These are phyloP conservation scores for Gillenia trifoliata DNA, from an alignment of 306 rosid genomes.

Conservation along the genomic window DNA sequence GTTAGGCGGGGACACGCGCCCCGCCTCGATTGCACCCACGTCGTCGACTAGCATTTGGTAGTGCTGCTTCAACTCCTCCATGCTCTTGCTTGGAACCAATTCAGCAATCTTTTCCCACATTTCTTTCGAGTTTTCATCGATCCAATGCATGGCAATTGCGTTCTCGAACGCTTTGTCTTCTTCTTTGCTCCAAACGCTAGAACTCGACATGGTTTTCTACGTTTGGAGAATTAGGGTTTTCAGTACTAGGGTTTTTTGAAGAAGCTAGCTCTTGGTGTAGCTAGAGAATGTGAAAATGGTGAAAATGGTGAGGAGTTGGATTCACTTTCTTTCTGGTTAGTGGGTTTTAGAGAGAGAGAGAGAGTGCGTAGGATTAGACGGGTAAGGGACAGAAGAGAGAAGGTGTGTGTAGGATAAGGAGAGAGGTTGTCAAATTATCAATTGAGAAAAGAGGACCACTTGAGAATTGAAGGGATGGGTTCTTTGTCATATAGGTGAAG, in stretches of 20 bases:
- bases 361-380: conserved; percentile 62
- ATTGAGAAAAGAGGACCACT: conserved; percentile 70
- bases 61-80: conserved; percentile 78
- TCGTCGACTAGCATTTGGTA: conserved; percentile 68
- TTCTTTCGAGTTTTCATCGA: conserved; percentile 47
- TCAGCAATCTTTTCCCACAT: conserved; percentile 87
- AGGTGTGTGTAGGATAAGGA: conserved; percentile 48
- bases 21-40: conserved; percentile 70
- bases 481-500: conserved; percentile 54
- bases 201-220: conserved; percentile 60
- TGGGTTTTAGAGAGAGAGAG: conserved; percentile 21
- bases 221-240: not conserved
- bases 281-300: conserved; percentile 20
- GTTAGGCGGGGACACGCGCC: conserved; percentile 57
- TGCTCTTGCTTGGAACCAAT: conserved; percentile 58
- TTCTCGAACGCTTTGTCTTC: conserved; percentile 91
- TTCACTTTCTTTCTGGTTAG: conserved; percentile 13
- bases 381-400: conserved; percentile 20
- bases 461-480: conserved; percentile 61
- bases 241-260: not conserved
- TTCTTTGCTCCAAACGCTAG: conserved; percentile 66
- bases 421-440: conserved; percentile 65
- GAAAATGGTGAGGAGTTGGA: conserved; percentile 24
- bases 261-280: not conserved
- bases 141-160: conserved; percentile 83